Evolutionary conservation across 371 early-diverging fungal genomes (phyloP).

Genomic region (Mucor sp.): DNA sequence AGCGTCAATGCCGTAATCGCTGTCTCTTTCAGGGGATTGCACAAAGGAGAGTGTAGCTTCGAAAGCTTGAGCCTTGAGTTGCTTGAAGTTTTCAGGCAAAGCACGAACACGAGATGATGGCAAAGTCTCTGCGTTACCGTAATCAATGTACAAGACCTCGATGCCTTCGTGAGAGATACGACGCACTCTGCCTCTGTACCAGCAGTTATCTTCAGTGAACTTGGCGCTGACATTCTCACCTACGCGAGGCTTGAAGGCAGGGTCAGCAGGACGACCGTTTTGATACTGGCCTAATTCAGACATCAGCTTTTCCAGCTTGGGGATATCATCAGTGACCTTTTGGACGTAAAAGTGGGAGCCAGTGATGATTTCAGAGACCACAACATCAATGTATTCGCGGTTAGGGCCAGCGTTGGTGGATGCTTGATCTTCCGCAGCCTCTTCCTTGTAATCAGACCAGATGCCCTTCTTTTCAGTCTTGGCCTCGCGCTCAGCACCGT

Average conservation of each 20-base stretch:
- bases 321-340: constrained; percentile 70
- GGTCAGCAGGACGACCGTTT: constrained; percentile 43
- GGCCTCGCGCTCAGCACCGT: constrained; percentile 80
- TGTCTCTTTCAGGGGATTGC: constrained; percentile 61
- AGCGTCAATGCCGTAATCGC: constrained; percentile 82
- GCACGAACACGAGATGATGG: constrained; percentile 63
- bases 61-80: constrained; percentile 77
- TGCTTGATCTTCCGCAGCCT: constrained; percentile 33
- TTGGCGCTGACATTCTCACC: constrained; percentile 81
- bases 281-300: constrained; percentile 72
- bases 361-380: constrained; percentile 82
- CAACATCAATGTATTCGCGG: constrained; percentile 78
- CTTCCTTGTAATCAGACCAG: constrained; percentile 45
- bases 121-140: constrained; percentile 84
- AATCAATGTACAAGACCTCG: constrained; percentile 87
- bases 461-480: constrained; percentile 65
- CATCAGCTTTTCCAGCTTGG: constrained; percentile 84
- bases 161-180: constrained; percentile 66
- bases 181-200: constrained; percentile 90
- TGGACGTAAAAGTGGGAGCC: constrained; percentile 80
- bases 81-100: constrained; percentile 64
- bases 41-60: constrained; percentile 87
- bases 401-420: constrained; percentile 50
- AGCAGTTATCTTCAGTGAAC: constrained; percentile 85
- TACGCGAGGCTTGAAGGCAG: constrained; percentile 60